Evolutionary conservation across 495 filamentous ascomycete species (phyloP), one percentile per base, ranked within the genome.

Genomic region (Penicillium salamii): DNA sequence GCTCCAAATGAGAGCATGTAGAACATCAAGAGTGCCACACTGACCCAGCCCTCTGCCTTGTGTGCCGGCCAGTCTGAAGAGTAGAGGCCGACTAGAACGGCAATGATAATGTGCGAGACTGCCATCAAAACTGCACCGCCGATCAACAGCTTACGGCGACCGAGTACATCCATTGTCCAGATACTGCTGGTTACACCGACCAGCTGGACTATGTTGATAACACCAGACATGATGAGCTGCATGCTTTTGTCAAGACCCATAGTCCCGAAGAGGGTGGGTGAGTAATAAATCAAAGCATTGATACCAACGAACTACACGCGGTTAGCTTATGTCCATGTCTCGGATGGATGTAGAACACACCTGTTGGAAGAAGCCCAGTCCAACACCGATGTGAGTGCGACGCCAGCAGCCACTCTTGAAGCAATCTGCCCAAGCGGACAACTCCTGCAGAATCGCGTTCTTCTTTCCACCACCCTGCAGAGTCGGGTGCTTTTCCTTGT

Each of bases 141-240:
- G 15, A 79, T 63, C 13, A 81, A 58, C 8, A 81, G 56, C 13
- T 69, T 67, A 23, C 75, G 71, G 13, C 75, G 68, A 18, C 76
- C 76, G 21, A 77, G 53, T 8, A 58, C 61, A 35, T 79, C 75
- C 70, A 79, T 76, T 0, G 70, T 74, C 71, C 70, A 77, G n/a
- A 79, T 42, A 53, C 63, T 70, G n/a, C 65, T 72, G 15, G 58
- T 56, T 0, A 77, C 73, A 15, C 76, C 76, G 12, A 78, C 67
- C 7, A 79, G 58, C 40, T 84, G 79, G 17, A 70, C 65, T 12
- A 83, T 58, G 47, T 84, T 84, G 29, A 81, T 64, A 15, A 84
- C 74, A 12, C 81, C 80, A 5, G 78, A 79, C 71, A 84, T 79
- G 46, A 79, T 69, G 7, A 84, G 67, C 43, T 79, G 77, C 77